Evolutionary conservation across 139 green algal species (phyloP), one percentile per base, ranked within the genome.

Genomic region (Tetraselmis chui): DNA sequence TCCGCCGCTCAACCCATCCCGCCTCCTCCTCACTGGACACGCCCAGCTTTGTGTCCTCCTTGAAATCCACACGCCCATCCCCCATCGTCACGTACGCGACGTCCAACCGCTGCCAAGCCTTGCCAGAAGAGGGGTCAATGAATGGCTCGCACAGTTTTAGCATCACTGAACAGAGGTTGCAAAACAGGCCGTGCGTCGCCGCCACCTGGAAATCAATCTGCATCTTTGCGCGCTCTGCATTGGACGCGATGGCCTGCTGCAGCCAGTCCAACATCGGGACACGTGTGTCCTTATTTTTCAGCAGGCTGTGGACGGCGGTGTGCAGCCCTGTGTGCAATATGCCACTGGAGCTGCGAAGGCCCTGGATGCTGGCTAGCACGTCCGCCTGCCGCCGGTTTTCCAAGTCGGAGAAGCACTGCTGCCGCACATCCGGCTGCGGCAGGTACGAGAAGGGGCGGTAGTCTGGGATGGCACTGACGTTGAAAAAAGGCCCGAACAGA

Each of bases 221-320:
- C 93, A 98, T 95, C 88, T 98, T 97, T 30, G 32, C 76, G 23
- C 95, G 89, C 79, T 93, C 95, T 26, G n/a, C 67, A 89, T 98
- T 98, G 79, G 80, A 83, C 28, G 93, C 83, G 29, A 98, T 83
- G 1, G 85, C 89, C 0, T 25, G 77, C 0, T 85, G 92, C 59
- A 98, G 83, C 93, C 92, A 98, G n/a, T 75, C 26, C 28, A 98
- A 81, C 84, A 93, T 91, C 67, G 76, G 29, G 30, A 92, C 89
- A 23, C 93, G 88, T 23, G 91, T 94, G 82, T 87, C 86, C 83
- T 93, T 88, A 76, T 77, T n/a, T 31, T 88, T 85, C 74, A 97
- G 87, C 30, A 98, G 84, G 28, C 84, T 83, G 84, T 94, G 93
- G 22, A 95, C 80, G 1, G 93, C 75, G 26, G 75, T 80, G 32